Base-by-base conservation (phyloP, 1,284 basidiomycete species). In the Ustilago hordei region DNA sequence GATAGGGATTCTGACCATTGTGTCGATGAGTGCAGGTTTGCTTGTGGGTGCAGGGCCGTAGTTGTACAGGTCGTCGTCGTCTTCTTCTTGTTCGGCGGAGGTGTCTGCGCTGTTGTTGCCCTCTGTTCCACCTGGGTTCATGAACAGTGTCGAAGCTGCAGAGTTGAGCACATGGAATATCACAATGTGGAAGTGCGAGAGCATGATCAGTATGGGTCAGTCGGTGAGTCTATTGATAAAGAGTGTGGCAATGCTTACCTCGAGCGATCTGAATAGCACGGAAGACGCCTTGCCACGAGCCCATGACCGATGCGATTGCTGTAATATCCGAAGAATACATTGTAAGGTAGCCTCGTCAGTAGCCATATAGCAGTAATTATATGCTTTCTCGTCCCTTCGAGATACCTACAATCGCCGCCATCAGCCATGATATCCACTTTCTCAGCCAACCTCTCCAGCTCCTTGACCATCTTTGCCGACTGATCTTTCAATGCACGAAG, bases 241-340 rank as follows among this genome's bases (percentile, higher is more conserved):
- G 43, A n/a, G 11, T 15, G 17, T 12, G 23, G 39, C 31, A 12
- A 50, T 19, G 36, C 71, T 69, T 72, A 83, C 78, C 75, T 63
- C 79, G 69, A 39, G 83, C 83, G 17, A 85, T 79, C 58, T 83
- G 83, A 36, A 85, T 85, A 11, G 83, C 82, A 12, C 83, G 67
- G 62, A 85, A 85, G 8, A 85, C 83, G 61, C 83, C 83, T 36
- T 83, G 78, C 83, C 83, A 85, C 15, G 78, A 79, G 2, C 71
- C 59, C 79, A 84, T 79, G 5, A 85, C 83, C 13, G 74, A 71
- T 2, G 83, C 82, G n/a, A 84, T 79, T n/a, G 81, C 82, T 84
- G 32, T 23, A 8, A n/a, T 4, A 15, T 9, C n/a, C 31, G 19
- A 45, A 31, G n/a, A 12, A 56, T 15, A 35, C 19, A 32, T 31